Conservation (phyloP, 2,329 filamentous ascomycete genomes). For the Calonectria multiphialidica region DNA sequence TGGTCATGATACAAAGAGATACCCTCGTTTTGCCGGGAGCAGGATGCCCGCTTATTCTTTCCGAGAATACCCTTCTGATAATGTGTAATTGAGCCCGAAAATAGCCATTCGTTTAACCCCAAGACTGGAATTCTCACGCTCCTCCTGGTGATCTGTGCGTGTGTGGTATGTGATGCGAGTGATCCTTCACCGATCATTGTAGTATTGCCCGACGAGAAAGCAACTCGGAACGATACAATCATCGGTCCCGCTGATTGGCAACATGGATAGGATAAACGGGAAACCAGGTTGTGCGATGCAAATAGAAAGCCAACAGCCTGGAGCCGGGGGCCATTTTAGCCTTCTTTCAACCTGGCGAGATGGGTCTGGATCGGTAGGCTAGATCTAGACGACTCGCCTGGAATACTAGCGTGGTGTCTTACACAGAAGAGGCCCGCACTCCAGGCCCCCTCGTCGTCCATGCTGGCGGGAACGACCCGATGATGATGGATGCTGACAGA, state of each 20-base stretch:
- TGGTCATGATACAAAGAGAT: constrained; percentile 24
- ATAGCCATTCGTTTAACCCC: constrained; percentile 1
- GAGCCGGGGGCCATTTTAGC: not conserved
- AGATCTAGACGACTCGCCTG: not conserved
- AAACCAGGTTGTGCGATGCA: not conserved
- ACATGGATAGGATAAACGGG: not conserved
- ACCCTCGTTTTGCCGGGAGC: constrained; percentile 39
- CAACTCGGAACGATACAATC: not conserved
- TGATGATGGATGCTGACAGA: not conserved
- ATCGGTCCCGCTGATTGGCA: not conserved
- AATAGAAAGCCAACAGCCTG: not conserved
- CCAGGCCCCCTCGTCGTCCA: not conserved
- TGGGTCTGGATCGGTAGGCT: not conserved
- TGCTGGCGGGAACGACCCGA: not conserved
- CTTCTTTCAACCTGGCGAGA: not conserved
- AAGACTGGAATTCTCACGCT: not conserved
- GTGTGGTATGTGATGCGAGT: not conserved
- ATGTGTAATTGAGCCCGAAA: constrained; percentile 33
- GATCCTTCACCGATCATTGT: not conserved
- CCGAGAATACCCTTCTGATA: constrained; percentile 11
- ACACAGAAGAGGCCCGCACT: not conserved
- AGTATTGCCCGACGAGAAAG: not conserved
- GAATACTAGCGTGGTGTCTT: not conserved
- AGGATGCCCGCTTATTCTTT: constrained; percentile 26
- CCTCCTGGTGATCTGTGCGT: not conserved